These are phyloP conservation scores for Annona cherimola DNA, from an alignment of 164 flowering plant genomes.

Conservation along the genomic window DNA sequence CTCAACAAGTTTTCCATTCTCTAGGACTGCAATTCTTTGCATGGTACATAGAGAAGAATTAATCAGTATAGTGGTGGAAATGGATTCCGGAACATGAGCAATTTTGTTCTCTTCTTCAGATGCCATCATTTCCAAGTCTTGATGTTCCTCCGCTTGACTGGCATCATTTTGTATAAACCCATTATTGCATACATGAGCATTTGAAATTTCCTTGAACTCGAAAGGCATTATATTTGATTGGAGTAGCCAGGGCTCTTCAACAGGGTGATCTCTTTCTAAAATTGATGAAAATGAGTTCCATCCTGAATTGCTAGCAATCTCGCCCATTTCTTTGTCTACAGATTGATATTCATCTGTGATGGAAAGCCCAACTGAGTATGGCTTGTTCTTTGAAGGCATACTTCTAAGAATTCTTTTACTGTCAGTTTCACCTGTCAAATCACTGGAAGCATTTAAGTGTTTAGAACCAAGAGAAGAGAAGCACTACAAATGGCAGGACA, in stretches of 20 bases:
- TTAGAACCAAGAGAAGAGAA: slow-evolving; percentile 50
- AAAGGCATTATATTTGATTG: slow-evolving; percentile 28
- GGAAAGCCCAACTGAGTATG: slow-evolving; percentile 18
- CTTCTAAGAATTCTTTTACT: slow-evolving; percentile 18
- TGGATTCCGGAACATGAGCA: slow-evolving; percentile 29
- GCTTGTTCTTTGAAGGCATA: slow-evolving; percentile 21
- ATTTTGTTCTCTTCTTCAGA: slow-evolving; percentile 30
- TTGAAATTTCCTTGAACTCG: slow-evolving; percentile 17
- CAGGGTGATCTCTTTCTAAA: slow-evolving; percentile 44
- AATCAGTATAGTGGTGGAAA: slow-evolving; percentile 67
- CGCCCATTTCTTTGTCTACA: slow-evolving; percentile 14
- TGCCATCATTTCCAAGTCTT: slow-evolving; percentile 25
- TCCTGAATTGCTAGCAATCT: slow-evolving; percentile 8
- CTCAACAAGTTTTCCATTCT: slow-evolving; percentile 82
- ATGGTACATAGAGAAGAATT: slow-evolving; percentile 89
- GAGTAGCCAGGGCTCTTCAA: slow-evolving; percentile 90
- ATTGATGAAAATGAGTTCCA: slow-evolving; percentile 13
- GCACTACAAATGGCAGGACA: background rate
- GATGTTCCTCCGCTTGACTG: slow-evolving; percentile 8
- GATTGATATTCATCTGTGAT: slow-evolving; percentile 14
- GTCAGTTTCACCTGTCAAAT: slow-evolving; percentile 63
- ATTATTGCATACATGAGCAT: slow-evolving; percentile 8
- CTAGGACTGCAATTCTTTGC: slow-evolving; percentile 93
- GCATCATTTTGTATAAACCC: slow-evolving; percentile 19
- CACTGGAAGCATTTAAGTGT: slow-evolving; percentile 90